Base-by-base conservation (phyloP, 179 eudicot genomes). In the Nepenthes alata region DNA sequence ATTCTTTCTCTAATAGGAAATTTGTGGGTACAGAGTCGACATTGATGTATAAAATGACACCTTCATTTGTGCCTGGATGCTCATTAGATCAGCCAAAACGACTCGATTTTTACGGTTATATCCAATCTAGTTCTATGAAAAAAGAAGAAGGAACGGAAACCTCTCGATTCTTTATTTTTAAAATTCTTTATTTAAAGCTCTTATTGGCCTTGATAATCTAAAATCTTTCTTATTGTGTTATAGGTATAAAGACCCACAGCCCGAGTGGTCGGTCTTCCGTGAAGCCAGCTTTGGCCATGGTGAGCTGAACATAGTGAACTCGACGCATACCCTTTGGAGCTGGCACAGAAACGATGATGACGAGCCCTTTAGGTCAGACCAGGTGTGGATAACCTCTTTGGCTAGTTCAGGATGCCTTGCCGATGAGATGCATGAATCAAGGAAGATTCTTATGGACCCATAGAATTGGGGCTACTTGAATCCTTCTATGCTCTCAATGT, bases 221-320 rank as follows among this genome's bases (percentile, higher is more conserved):
- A 59, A 12, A 25, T 16, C 25, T 59, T 57, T 54, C 2, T 67
- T 53, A 64, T 70, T 56, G 47, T 57, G 61, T 55, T 55, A 58
- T 68, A 93, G 98, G 87, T 93, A 83, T 66, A 72, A 69, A 58
- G 59, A 73, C 36, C 98, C 98, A 7, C 59, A 71, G 66, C 98
- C 98, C 0, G 87, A 85, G 62, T 89, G 97, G 97, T 93, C 98
- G 9, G 80, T 78, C n/a, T 93, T 87, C 69, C 85, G 95, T 37
- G 98, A 93, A 75, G 97, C 98, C 10, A 93, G 95, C 80, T 93
- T 93, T 58, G 98, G 97, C 9, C 97, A 93, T 66, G 98, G 98
- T 5, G 97, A 93, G 87, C 87, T 93, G 37, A 78, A 61, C 77
- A 73, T 89, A 50, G 77, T 81, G 52, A 93, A 93, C 66, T 61